These are phyloP conservation scores for Colletotrichum paranaense DNA, from an alignment of 2,329 filamentous ascomycete genomes.

Conservation along the genomic window DNA sequence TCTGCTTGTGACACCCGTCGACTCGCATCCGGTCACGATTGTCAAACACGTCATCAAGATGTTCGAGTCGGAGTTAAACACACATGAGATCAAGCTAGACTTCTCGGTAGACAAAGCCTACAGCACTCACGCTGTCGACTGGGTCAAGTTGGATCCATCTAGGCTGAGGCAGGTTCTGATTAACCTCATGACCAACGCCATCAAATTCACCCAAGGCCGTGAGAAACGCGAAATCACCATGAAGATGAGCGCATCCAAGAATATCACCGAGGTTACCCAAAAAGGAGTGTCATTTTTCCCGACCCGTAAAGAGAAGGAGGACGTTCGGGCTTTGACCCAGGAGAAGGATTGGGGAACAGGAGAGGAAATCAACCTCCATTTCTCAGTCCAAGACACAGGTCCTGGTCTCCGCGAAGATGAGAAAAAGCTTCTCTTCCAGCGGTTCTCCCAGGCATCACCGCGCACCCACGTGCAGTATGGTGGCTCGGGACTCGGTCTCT, in stretches of 20 bases:
- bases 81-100: conserved; percentile 77
- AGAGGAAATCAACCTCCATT: conserved; percentile 77
- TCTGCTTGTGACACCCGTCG: conserved; percentile 76
- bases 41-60: conserved; percentile 79
- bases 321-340: conserved; percentile 59
- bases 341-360: conserved; percentile 77
- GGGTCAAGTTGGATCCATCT: conserved; percentile 81
- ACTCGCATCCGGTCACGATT: conserved; percentile 75
- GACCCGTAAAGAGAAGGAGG: conserved; percentile 52
- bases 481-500: conserved; percentile 76
- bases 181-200: conserved; percentile 77
- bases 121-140: conserved; percentile 71
- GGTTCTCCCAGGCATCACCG: conserved; percentile 76
- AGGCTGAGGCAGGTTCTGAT: conserved; percentile 80
- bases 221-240: conserved; percentile 71
- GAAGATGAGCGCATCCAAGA: conserved; percentile 71
- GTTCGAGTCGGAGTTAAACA: conserved; percentile 80
- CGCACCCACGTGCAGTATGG: conserved; percentile 80
- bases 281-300: conserved; percentile 60
- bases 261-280: conserved; percentile 55
- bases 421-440: conserved; percentile 73
- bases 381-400: conserved; percentile 79
- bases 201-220: conserved; percentile 73
- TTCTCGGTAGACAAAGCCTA: conserved; percentile 78
- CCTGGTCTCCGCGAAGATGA: conserved; percentile 74